Base-by-base conservation (phyloP, 2,329 filamentous ascomycete species). In the Paraphoma sp. region DNA sequence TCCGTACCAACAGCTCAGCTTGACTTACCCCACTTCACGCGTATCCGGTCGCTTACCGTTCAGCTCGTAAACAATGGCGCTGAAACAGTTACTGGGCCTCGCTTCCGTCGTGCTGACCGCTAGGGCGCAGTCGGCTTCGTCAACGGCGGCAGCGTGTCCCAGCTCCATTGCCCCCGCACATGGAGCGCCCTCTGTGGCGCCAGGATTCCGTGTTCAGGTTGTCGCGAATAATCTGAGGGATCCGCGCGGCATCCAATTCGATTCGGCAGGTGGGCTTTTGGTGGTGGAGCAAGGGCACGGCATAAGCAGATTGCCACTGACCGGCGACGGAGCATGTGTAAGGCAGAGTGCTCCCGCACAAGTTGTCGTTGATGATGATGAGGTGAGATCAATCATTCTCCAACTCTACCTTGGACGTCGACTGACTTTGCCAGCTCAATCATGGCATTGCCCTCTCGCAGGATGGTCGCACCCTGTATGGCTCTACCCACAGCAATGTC, bases 401-500 rank as follows among this genome's bases (percentile, higher is more conserved):
- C 23, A 14, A 36, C 16, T 30, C 11, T 23, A n/a, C 23, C 18
- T 12, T 45, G 16, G 36, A 12, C 23, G 14, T 42, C 33, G 30
- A 48, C 47, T 57, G n/a, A 57, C 56, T 11, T 45, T n/a, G 4
- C 8, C 53, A 78, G 68, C 64, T 82, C 30, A 86, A 85, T 57
- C 83, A 85, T 63, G 83, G 83, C 30, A 80, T 85, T 45, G 79
- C 77, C 17, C 63, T 83, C 14, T 82, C 80, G 11, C 53, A 67
- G n/a, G 78, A 84, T 72, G 81, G 82, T 14, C 76, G 63, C 11
- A 83, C 79, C 3, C 76, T 85, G 9, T 84, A 83, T 62, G 82
- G 80, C 14, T 91, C 89, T 0, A 84, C 82, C 1, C 69, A 81
- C 6, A 79, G 84, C 46, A 78, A 80, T n/a, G 87, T 90, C 33